Evolutionary conservation across 1,284 basidiomycete genomes (phyloP).

Genomic region (Fomes fomentarius): DNA sequence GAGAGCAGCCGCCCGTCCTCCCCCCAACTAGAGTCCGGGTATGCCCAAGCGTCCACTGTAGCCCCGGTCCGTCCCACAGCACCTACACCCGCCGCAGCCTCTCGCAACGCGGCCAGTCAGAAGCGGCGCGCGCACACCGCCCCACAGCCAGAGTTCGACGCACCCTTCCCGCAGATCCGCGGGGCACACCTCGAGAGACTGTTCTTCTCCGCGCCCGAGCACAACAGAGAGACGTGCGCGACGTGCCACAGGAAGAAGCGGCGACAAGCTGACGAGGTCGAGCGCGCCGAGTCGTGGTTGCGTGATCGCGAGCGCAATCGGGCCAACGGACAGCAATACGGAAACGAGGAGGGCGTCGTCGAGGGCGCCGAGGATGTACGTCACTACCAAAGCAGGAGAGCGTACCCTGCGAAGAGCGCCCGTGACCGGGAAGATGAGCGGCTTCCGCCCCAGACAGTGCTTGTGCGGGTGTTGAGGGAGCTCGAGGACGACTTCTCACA

Average conservation of each 20-base stretch:
- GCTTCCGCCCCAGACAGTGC: slow-evolving; percentile 82
- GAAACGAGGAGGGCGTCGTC: slow-evolving; percentile 38
- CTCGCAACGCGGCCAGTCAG: slow-evolving; percentile 5
- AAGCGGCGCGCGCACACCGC: slow-evolving; percentile 14
- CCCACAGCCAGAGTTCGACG: slow-evolving; percentile 23
- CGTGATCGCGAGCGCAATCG: slow-evolving; percentile 21
- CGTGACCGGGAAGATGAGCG: slow-evolving; percentile 33
- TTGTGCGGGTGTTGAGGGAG: slow-evolving; percentile 78
- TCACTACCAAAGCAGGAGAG: slow-evolving; percentile 9
- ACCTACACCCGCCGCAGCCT: slow-evolving; percentile 39
- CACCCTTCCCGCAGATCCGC: slow-evolving; percentile 82
- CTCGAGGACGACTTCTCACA: slow-evolving; percentile 90
- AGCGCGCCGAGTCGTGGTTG: slow-evolving; percentile 30
- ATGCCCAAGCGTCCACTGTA: not conserved
- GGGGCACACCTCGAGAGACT: slow-evolving; percentile 74
- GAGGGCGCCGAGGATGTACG: slow-evolving; percentile 46
- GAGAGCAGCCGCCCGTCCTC: slow-evolving; percentile 15
- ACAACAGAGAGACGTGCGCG: slow-evolving; percentile 68
- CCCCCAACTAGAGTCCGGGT: slow-evolving; percentile 3
- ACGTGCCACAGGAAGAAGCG: slow-evolving; percentile 56
- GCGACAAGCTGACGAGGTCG: slow-evolving; percentile 18
- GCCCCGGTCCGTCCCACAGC: slow-evolving; percentile 22
- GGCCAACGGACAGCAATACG: slow-evolving; percentile 15
- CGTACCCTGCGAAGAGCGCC: slow-evolving; percentile 29
- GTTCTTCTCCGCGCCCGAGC: slow-evolving; percentile 80